Conservation (phyloP, 495 filamentous ascomycete species). For the Penicillium paxilli region DNA sequence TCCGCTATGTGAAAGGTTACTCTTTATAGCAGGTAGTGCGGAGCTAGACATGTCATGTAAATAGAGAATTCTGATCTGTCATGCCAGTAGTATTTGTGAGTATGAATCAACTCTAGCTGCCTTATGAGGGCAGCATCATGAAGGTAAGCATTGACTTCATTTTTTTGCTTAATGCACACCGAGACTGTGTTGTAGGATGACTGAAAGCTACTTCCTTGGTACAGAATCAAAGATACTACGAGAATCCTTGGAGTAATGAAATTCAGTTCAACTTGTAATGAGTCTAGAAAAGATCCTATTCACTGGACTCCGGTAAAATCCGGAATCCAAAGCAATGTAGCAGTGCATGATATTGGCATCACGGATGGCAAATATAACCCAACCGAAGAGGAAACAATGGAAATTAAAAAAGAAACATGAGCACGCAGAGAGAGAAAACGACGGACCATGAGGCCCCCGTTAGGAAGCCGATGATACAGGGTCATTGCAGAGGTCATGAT, state of each 20-base stretch:
- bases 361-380: conserved; percentile 18
- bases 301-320: conserved; percentile 11
- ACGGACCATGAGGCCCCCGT: conserved; percentile 10
- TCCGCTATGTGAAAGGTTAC: too few relatives aligned
- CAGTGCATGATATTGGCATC: conserved; percentile 24
- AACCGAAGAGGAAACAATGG: conserved; percentile 16
- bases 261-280: neutral
- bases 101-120: too few relatives aligned
- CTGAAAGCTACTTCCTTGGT: neutral
- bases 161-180: too few relatives aligned
- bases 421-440: conserved; percentile 18
- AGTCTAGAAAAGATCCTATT: conserved; percentile 12
- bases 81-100: too few relatives aligned
- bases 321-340: conserved; percentile 9
- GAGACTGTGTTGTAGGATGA: too few relatives aligned
- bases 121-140: too few relatives aligned
- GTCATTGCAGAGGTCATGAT: conserved; percentile 33
- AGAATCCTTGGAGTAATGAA: neutral
- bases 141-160: too few relatives aligned
- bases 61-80: too few relatives aligned
- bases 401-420: conserved; percentile 22
- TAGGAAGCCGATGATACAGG: conserved; percentile 28
- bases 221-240: neutral
- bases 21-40: too few relatives aligned
- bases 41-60: too few relatives aligned